Base-by-base conservation (phyloP, 257 asterid genomes). In the Solanum commersonii region DNA sequence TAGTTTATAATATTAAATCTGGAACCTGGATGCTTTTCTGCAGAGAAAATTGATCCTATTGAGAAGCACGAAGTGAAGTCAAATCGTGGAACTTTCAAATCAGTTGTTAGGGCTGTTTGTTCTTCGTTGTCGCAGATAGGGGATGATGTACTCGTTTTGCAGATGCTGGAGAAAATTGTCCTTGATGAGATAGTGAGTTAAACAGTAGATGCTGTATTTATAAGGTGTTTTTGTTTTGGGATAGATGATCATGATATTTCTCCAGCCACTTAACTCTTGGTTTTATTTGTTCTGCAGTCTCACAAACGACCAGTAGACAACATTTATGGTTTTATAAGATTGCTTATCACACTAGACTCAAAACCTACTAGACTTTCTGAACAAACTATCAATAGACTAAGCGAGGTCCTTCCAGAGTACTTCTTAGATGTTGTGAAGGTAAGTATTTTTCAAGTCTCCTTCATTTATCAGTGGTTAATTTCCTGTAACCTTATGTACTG, bases 91-190 rank as follows among this genome's bases (percentile, higher is more conserved):
- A 90, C 95, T 70, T 96, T 92, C 86, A 94, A 90, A 87, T 76
- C 91, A 29, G 87, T 97, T 56, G 89, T 94, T 67, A 88, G 93
- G 88, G 72, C 68, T 56, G 93, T 90, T 88, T 89, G 96, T 89
- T 91, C 97, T 84, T 88, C 84, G 82, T 88, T 96, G 93, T 93
- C 98, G 4, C 92, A 88, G 90, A 93, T 95, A 42, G 99, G 99
- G 46, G 99, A 96, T 87, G 91, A 73, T 90, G 37, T 40, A 91
- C 94, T 94, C 87, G 92, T 95, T 89, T 89, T 95, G 88, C 91
- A 94, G 89, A 91, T 95, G 92, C 88, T 96, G 92, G 99, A 96
- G 94, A 96, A 92, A 88, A 85, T 91, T 87, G 89, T 95, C 83
- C 88, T 94, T 82, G 94, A 94, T 89, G 96, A 92, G 89, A 92